Percentiles rank a stretch among this genome's conserved stretches.
Evolutionary conservation across 169 alveolate species (phyloP).

Genomic region (Plasmodium gonderi): DNA sequence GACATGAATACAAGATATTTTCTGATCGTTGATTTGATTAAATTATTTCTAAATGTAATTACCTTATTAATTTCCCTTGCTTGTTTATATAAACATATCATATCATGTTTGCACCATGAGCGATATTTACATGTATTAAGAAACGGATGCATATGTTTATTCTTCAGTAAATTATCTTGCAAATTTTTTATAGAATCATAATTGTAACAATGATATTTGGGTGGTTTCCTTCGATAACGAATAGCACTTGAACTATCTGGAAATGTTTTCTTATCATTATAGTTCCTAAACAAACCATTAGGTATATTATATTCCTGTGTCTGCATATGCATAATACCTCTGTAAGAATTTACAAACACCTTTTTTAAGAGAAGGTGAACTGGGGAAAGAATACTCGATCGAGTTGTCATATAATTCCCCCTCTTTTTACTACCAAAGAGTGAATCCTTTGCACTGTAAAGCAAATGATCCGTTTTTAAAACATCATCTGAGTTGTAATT

Average conservation of each 20-base stretch:
- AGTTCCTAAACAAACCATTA: neutral
- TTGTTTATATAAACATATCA: conserved; percentile 16
- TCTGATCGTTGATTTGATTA: neutral
- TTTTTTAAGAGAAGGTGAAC: neutral
- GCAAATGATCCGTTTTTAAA: neutral
- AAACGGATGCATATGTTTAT: neutral
- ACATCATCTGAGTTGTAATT: neutral
- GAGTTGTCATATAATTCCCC: neutral
- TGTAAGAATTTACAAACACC: neutral
- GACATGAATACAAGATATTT: neutral
- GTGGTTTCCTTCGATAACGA: neutral
- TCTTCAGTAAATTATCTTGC: neutral
- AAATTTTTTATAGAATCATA: neutral
- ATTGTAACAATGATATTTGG: neutral
- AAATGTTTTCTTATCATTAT: neutral
- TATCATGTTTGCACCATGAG: neutral
- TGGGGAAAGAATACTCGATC: neutral
- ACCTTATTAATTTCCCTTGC: neutral
- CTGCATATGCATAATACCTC: neutral
- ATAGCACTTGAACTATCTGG: neutral
- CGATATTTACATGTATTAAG: neutral
- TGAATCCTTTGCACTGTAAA: neutral
- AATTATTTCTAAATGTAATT: neutral
- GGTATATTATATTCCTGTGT: neutral
- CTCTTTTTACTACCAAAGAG: neutral